phyloP scores from a whole-genome alignment of 1,284 basidiomycete species.

The Gymnopus androsaceus region DNA sequence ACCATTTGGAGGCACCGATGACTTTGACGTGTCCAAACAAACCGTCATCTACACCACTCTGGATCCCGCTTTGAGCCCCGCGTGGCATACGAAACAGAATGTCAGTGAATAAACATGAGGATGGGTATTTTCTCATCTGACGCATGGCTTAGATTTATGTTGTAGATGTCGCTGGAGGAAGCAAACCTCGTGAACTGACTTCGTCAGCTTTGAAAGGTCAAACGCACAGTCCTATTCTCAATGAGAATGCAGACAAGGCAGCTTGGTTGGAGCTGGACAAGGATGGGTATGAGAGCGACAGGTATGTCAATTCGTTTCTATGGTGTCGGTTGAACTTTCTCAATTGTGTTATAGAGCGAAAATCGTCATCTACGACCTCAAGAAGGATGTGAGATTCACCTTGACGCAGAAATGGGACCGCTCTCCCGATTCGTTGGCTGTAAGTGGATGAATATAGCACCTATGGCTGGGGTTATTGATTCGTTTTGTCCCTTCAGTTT shows the following conservation, averaged over 20 bases:
- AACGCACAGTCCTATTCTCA: conserved; percentile 70
- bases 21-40: conserved; percentile 71
- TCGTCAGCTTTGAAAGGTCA: conserved; percentile 85
- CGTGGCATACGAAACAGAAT: conserved; percentile 81
- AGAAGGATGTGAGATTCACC: conserved; percentile 64
- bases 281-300: conserved; percentile 87
- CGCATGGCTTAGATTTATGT: conserved; percentile 57
- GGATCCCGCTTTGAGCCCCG: conserved; percentile 66
- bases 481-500: conserved; percentile 51
- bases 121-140: conserved; percentile 5
- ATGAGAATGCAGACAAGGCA: conserved; percentile 64
- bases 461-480: conserved; percentile 6
- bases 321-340: conserved; percentile 6
- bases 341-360: conserved; percentile 52
- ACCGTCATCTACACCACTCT: conserved; percentile 85
- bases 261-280: conserved; percentile 86
- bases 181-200: conserved; percentile 66
- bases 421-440: conserved; percentile 62
- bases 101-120: conserved; percentile 37
- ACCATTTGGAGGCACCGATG: conserved; percentile 76
- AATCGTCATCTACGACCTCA: conserved; percentile 71
- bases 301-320: conserved; percentile 38
- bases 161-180: conserved; percentile 54
- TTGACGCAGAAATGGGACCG: conserved; percentile 84
- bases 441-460: conserved; percentile 33